A percentile compares a stretch with the other conserved stretches of the same genome.
Evolutionary conservation across 768 basidiomycete genomes (phyloP).

Genomic region (Boletus reticuloceps): DNA sequence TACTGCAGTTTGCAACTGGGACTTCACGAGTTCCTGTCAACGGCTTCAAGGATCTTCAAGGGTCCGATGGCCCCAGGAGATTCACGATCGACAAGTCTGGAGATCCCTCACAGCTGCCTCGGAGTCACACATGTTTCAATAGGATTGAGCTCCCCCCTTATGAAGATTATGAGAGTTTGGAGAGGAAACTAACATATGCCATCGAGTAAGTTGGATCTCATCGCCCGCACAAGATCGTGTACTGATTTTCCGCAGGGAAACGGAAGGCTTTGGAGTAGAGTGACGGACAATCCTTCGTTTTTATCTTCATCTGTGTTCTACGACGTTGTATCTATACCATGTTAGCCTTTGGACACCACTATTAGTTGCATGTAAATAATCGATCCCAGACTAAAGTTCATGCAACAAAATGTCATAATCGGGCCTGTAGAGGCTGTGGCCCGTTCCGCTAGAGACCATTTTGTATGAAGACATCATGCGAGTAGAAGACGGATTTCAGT

Average conservation of each 20-base stretch:
- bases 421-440: no score
- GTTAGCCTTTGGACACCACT: not conserved
- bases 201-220: constrained; percentile 59
- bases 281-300: constrained; percentile 23
- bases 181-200: constrained; percentile 80
- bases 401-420: no score
- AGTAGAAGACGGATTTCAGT: constrained; percentile 65
- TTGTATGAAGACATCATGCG: constrained; percentile 42
- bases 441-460: no score
- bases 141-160: constrained; percentile 86
- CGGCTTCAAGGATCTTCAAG: constrained; percentile 93
- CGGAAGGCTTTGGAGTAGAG: constrained; percentile 73
- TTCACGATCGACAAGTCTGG: constrained; percentile 97
- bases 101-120: constrained; percentile 81
- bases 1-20: constrained; percentile 87
- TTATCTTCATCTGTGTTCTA: constrained; percentile 2
- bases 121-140: constrained; percentile 95
- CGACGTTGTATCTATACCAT: constrained; percentile 16
- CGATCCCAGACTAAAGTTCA: no score
- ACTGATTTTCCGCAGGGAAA: constrained; percentile 49
- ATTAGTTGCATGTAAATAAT: no score
- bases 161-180: constrained; percentile 81
- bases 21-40: constrained; percentile 87
- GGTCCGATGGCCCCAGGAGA: constrained; percentile 86
- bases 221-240: not conserved